Evolutionary conservation across 2,329 filamentous ascomycete genomes (phyloP).

Genomic region (Fusarium humuli): DNA sequence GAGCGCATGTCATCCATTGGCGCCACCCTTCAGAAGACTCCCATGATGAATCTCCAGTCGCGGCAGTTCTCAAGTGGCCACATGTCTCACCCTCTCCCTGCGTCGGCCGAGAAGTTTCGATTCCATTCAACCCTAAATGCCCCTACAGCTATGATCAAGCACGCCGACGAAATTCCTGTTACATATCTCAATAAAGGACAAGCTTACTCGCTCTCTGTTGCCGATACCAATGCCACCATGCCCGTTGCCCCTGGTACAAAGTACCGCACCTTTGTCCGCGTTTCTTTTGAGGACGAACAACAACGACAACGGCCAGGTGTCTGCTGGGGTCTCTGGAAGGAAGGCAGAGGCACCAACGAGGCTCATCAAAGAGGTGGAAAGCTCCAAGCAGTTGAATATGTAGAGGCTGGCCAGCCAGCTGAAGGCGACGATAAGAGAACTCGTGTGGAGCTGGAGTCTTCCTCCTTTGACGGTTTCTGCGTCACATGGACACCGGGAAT

Average conservation of each 20-base stretch:
- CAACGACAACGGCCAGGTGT: slow-evolving; percentile 84
- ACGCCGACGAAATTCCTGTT: slow-evolving; percentile 90
- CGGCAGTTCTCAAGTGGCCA: slow-evolving; percentile 60
- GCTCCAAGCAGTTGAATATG: slow-evolving; percentile 93
- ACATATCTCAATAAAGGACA: slow-evolving; percentile 99
- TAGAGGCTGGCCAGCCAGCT: slow-evolving; percentile 72
- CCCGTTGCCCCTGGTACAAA: slow-evolving; percentile 70
- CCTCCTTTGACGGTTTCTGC: slow-evolving; percentile 94
- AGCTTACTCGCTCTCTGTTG: slow-evolving; percentile 86
- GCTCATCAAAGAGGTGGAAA: slow-evolving; percentile 93
- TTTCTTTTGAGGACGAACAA: slow-evolving; percentile 97
- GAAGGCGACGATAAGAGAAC: slow-evolving; percentile 75
- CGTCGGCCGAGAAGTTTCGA: slow-evolving; percentile 79
- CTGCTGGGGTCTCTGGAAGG: slow-evolving; percentile 94
- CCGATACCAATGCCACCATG: slow-evolving; percentile 77
- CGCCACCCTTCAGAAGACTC: slow-evolving; percentile 69
- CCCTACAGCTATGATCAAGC: slow-evolving; percentile 95
- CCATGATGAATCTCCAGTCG: slow-evolving; percentile 69
- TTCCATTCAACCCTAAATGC: slow-evolving; percentile 92
- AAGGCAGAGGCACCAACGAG: slow-evolving; percentile 94
- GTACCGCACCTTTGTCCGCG: slow-evolving; percentile 92
- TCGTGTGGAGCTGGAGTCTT: slow-evolving; percentile 76
- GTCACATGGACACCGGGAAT: slow-evolving; percentile 85
- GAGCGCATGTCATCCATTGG: slow-evolving; percentile 68
- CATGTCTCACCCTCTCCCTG: slow-evolving; percentile 61